Percentiles rank a stretch among this genome's conserved stretches.
Conservation (phyloP, 352 stramenopile genomes). For the Phytophthora melonis region DNA sequence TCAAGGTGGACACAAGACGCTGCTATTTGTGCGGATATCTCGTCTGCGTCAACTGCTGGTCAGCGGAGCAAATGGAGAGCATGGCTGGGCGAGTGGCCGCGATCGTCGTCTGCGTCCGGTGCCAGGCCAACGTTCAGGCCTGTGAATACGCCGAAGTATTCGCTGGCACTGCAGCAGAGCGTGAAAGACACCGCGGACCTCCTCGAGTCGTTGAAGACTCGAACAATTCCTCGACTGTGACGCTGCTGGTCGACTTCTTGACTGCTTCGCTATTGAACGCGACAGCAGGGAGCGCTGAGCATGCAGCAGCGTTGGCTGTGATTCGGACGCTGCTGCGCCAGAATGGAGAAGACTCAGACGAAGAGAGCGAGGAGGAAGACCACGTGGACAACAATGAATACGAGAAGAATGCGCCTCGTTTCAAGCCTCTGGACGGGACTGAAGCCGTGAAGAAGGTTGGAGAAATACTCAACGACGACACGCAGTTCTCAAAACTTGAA, state of each 20-base stretch:
- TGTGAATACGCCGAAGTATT: conserved; percentile 55
- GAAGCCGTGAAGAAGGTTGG: conserved; percentile 15
- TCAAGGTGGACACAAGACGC: conserved; percentile 37
- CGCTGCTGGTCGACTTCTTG: conserved; percentile 17
- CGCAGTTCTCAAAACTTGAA: conserved; percentile 16
- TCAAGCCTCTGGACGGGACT: not conserved
- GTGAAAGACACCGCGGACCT: conserved; percentile 24
- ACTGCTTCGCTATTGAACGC: conserved; percentile 16
- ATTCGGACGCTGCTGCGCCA: conserved; percentile 18
- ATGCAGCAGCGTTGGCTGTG: conserved; percentile 10
- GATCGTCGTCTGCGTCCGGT: conserved; percentile 56
- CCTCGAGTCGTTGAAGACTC: conserved; percentile 28
- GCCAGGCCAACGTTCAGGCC: conserved; percentile 52
- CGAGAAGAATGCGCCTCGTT: not conserved
- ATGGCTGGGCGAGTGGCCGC: conserved; percentile 32
- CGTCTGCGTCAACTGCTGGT: conserved; percentile 48
- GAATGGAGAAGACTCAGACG: not conserved
- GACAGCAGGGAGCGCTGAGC: conserved; percentile 10
- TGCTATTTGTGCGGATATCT: conserved; percentile 51
- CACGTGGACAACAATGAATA: not conserved
- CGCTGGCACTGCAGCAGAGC: conserved; percentile 28
- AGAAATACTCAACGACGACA: conserved; percentile 25
- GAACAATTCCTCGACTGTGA: not conserved
- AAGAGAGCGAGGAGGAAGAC: not conserved
- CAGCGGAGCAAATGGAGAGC: conserved; percentile 41